These are phyloP conservation scores for Elongisporangium prolatum DNA, from an alignment of 352 stramenopile genomes.

Conservation along the genomic window DNA sequence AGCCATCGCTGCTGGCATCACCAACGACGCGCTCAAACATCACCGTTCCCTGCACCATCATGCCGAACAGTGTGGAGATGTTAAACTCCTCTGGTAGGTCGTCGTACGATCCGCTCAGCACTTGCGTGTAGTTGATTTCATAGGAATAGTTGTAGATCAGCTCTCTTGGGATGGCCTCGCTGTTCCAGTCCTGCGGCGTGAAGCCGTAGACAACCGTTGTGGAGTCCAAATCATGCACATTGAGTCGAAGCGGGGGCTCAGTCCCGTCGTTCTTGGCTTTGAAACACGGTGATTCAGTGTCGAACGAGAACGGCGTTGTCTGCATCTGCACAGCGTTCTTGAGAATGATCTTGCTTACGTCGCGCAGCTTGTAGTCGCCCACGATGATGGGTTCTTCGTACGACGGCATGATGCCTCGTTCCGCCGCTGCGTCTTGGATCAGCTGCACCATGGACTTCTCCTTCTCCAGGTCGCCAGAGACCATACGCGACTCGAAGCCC, in stretches of 20 bases:
- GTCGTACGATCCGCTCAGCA: constrained; percentile 4
- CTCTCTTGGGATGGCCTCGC: constrained; percentile 23
- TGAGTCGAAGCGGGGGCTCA: constrained; percentile 21
- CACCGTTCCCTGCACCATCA: constrained; percentile 38
- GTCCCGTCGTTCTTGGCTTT: constrained; percentile 22
- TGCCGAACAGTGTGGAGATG: constrained; percentile 16
- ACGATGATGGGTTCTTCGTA: constrained; percentile 7
- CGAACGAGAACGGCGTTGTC: constrained; percentile 29
- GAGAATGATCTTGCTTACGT: constrained; percentile 24
- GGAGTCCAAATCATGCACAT: constrained; percentile 32
- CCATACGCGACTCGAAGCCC: constrained; percentile 42
- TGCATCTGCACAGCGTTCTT: constrained; percentile 30
- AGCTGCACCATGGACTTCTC: constrained; percentile 26
- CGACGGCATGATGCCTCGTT: constrained; percentile 2
- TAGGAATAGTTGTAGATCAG: constrained; percentile 10
- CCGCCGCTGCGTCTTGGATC: constrained; percentile 6
- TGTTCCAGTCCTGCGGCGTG: constrained; percentile 41
- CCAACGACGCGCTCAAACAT: constrained; percentile 32
- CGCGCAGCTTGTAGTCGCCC: not conserved
- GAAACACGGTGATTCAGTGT: constrained; percentile 18
- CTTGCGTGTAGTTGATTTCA: constrained; percentile 9
- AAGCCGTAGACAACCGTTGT: constrained; percentile 47
- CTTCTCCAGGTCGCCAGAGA: constrained; percentile 30
- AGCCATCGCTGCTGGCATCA: constrained; percentile 22
- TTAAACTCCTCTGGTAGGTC: constrained; percentile 14